Evolutionary conservation across 2,329 filamentous ascomycete species (phyloP).

Genomic region (Fusarium algeriense): DNA sequence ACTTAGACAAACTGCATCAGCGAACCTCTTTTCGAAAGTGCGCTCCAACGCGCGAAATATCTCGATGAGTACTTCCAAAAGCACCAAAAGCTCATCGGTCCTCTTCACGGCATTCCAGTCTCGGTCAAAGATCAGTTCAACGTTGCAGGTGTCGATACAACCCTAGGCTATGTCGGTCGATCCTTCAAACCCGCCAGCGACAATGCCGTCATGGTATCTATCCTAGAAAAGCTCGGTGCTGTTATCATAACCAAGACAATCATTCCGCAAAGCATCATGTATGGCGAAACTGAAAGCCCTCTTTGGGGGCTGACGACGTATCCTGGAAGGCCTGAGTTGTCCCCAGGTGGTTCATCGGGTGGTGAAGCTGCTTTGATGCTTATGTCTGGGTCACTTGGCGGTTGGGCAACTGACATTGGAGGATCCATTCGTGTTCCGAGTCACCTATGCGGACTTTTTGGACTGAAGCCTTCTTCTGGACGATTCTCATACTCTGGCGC

Average conservation of each 20-base stretch:
- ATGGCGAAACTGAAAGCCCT: constrained; percentile 2
- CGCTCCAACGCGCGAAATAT: not conserved
- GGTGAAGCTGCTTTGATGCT: not conserved
- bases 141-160: not conserved
- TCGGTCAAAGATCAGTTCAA: constrained; percentile 3
- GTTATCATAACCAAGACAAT: not conserved
- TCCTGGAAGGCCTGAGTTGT: not conserved
- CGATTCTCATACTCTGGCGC: not conserved
- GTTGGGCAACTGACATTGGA: constrained; percentile 6
- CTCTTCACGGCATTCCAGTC: not conserved
- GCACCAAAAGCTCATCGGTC: not conserved
- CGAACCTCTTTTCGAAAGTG: not conserved
- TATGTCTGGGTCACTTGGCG: constrained; percentile 3
- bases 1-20: constrained; percentile 3
- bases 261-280: constrained; percentile 7
- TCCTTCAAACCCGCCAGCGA: not conserved
- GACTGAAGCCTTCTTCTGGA: not conserved
- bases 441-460: not conserved
- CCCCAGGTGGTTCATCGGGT: not conserved
- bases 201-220: not conserved
- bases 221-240: not conserved
- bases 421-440: constrained; percentile 3
- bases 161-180: not conserved
- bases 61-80: not conserved
- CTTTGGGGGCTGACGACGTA: not conserved